Evolutionary conservation across 2,329 filamentous ascomycete species (phyloP).

Genomic region (Lasiodiplodia gonubiensis): DNA sequence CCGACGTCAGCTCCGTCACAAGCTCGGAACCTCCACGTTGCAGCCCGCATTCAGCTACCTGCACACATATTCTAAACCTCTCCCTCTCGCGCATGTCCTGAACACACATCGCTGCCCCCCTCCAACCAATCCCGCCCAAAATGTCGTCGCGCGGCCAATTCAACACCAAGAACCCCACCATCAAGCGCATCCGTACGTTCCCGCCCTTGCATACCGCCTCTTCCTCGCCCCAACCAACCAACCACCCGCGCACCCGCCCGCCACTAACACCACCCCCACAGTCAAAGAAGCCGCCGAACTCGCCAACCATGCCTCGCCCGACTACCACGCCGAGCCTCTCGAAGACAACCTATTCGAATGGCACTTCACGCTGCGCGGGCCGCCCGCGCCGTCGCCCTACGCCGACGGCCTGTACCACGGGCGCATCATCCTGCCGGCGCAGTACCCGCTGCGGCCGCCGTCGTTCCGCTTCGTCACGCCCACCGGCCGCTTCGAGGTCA

Average conservation of each 20-base stretch:
- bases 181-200: slow-evolving; percentile 77
- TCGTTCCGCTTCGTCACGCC: slow-evolving; percentile 96
- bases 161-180: slow-evolving; percentile 81
- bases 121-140: slow-evolving; percentile 25
- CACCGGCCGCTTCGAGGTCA: slow-evolving; percentile 90
- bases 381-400: slow-evolving; percentile 78
- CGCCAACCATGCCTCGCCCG: slow-evolving; percentile 75
- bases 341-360: slow-evolving; percentile 95
- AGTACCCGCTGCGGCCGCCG: slow-evolving; percentile 89
- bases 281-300: slow-evolving; percentile 93
- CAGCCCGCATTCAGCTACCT: not conserved
- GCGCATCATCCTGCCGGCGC: slow-evolving; percentile 85
- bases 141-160: slow-evolving; percentile 55
- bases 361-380: slow-evolving; percentile 97
- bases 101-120: not conserved
- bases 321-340: slow-evolving; percentile 84
- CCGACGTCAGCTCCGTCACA: slow-evolving; percentile 22
- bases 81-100: slow-evolving; percentile 5
- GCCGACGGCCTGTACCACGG: slow-evolving; percentile 89
- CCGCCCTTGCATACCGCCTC: slow-evolving; percentile 26
- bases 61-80: not conserved
- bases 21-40: slow-evolving; percentile 24
- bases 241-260: not conserved
- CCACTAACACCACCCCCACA: slow-evolving; percentile 44
- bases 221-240: slow-evolving; percentile 29